Evolutionary conservation across 164 flowering plant genomes (phyloP).

Genomic region (Vitis rupestris): DNA sequence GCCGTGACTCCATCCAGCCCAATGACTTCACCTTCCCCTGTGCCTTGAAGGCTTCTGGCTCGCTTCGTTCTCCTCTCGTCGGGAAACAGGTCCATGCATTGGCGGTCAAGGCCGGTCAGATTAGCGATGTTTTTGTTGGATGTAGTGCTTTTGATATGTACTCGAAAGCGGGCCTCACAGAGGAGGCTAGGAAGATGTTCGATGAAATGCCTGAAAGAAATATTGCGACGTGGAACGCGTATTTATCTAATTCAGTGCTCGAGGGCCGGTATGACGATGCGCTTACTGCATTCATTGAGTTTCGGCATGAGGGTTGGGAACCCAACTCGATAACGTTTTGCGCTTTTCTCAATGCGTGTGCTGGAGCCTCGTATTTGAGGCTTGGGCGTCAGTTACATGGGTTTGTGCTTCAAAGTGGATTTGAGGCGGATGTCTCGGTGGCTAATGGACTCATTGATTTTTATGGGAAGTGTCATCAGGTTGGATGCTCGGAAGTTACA

Average conservation of each 20-base stretch:
- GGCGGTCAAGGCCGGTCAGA: slow-evolving; percentile 46
- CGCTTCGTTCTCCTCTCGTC: slow-evolving; percentile 25
- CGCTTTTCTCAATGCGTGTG: slow-evolving; percentile 80
- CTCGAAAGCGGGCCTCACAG: slow-evolving; percentile 42
- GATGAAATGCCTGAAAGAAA: slow-evolving; percentile 81
- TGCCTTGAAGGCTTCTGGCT: slow-evolving; percentile 59
- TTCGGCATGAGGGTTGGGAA: slow-evolving; percentile 41
- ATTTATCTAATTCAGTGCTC: slow-evolving; percentile 62
- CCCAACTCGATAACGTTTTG: slow-evolving; percentile 72
- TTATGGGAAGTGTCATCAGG: slow-evolving; percentile 73
- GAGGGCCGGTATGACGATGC: slow-evolving; percentile 46
- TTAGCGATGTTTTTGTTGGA: slow-evolving; percentile 62
- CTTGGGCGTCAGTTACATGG: slow-evolving; percentile 72
- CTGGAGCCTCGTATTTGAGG: slow-evolving; percentile 38
- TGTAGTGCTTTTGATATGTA: slow-evolving; percentile 84
- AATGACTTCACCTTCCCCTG: slow-evolving; percentile 93
- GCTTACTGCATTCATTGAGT: slow-evolving; percentile 41
- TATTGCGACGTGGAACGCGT: slow-evolving; percentile 73
- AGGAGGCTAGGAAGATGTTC: slow-evolving; percentile 57
- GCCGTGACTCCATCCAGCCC: slow-evolving; percentile 46
- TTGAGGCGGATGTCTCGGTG: slow-evolving; percentile 48
- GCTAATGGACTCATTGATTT: slow-evolving; percentile 78
- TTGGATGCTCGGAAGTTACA: slow-evolving; percentile 43
- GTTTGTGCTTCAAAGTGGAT: slow-evolving; percentile 47
- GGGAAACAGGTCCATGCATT: slow-evolving; percentile 66